Evolutionary conservation across 202 grass and related monocot genomes (phyloP).

Genomic region (Schoenoplectus tabernaemontani): DNA sequence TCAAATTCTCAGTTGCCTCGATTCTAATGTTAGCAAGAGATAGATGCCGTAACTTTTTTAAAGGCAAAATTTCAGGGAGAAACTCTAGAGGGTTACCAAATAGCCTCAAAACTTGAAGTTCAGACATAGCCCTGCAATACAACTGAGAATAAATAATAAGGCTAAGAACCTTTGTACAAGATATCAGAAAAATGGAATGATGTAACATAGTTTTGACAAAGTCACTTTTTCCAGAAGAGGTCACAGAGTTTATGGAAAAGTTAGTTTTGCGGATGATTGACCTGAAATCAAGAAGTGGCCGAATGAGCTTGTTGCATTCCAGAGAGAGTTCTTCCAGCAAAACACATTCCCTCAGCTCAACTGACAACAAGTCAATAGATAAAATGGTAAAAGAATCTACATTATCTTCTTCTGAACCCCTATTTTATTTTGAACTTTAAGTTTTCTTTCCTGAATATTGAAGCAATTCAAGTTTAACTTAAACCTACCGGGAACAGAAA

Average conservation of each 20-base stretch:
- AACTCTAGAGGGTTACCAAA: slow-evolving; percentile 98
- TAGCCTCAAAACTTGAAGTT: slow-evolving; percentile 73
- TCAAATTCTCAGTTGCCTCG: slow-evolving; percentile 85
- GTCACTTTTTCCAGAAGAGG: slow-evolving; percentile 21
- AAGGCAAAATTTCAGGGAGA: slow-evolving; percentile 93
- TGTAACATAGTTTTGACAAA: slow-evolving; percentile 6
- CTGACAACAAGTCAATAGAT: slow-evolving; percentile 36
- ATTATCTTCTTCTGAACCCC: neutral
- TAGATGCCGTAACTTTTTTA: slow-evolving; percentile 87
- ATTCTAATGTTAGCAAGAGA: slow-evolving; percentile 99
- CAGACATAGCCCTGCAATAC: slow-evolving; percentile 76
- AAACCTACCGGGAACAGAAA: slow-evolving; percentile 93
- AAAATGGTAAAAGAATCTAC: slow-evolving; percentile 24
- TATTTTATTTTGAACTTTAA: neutral
- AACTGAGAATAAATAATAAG: slow-evolving; percentile 44
- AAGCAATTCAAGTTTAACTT: slow-evolving; percentile 17
- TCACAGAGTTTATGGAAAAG: slow-evolving; percentile 19
- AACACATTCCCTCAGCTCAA: slow-evolving; percentile 80
- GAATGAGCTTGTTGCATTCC: slow-evolving; percentile 90
- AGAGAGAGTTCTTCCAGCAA: slow-evolving; percentile 85
- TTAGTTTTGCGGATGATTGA: slow-evolving; percentile 35
- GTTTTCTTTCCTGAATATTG: neutral
- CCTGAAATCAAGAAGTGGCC: slow-evolving; percentile 98
- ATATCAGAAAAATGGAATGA: slow-evolving; percentile 11
- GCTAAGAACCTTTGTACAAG: slow-evolving; percentile 3